These are phyloP conservation scores for Colletotrichum navitas DNA, from an alignment of 2,329 filamentous ascomycete genomes.

Conservation along the genomic window DNA sequence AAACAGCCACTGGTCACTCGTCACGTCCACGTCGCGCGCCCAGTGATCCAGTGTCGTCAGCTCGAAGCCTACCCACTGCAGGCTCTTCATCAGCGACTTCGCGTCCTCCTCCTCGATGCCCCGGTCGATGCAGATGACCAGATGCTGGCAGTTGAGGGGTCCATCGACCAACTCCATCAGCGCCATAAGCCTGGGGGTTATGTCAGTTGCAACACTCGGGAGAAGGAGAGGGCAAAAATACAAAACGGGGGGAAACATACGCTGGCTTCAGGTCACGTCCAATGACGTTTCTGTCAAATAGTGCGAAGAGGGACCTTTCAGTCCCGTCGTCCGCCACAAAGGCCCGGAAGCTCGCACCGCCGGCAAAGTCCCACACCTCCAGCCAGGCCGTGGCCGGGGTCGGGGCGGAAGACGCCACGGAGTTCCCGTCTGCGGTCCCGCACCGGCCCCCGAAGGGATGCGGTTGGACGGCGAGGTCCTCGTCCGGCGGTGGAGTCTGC, in stretches of 20 bases:
- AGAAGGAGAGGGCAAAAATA: neutral
- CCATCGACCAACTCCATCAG: slow-evolving; percentile 88
- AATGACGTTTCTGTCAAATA: slow-evolving; percentile 81
- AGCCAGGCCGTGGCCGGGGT: slow-evolving; percentile 69
- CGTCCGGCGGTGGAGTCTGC: slow-evolving; percentile 67
- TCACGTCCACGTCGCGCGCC: slow-evolving; percentile 72
- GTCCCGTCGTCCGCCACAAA: slow-evolving; percentile 80
- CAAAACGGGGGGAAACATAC: slow-evolving; percentile 64
- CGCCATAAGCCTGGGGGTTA: slow-evolving; percentile 77
- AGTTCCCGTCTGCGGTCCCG: slow-evolving; percentile 2
- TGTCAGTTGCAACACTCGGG: slow-evolving; percentile 46
- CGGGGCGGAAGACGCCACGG: slow-evolving; percentile 43
- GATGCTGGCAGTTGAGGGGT: slow-evolving; percentile 79
- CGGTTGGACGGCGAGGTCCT: slow-evolving; percentile 55
- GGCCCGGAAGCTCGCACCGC: slow-evolving; percentile 86
- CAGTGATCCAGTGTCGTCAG: slow-evolving; percentile 84
- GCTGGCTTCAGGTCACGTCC: slow-evolving; percentile 87
- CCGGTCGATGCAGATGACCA: slow-evolving; percentile 87
- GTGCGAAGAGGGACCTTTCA: slow-evolving; percentile 85
- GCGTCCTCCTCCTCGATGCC: slow-evolving; percentile 71
- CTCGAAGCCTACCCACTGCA: slow-evolving; percentile 95
- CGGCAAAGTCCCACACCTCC: slow-evolving; percentile 88
- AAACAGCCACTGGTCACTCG: slow-evolving; percentile 86
- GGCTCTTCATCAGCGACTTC: slow-evolving; percentile 79
- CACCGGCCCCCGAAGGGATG: slow-evolving; percentile 40